phyloP scores from a whole-genome alignment of 2,329 filamentous ascomycete genomes.

The Fusarium sp. region DNA sequence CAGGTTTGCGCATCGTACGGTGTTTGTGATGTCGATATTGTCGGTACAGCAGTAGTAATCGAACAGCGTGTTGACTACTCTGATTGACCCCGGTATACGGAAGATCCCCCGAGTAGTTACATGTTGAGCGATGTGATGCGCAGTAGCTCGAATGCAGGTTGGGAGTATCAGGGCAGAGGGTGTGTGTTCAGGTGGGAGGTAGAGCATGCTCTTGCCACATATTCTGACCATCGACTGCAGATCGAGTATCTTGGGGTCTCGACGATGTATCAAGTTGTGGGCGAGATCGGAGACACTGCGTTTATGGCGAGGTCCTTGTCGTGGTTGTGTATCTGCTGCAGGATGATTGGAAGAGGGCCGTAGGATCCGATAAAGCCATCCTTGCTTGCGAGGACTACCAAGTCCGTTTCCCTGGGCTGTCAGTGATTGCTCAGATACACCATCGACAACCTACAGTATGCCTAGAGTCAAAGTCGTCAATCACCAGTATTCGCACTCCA shows the following conservation, averaged over 20 bases:
- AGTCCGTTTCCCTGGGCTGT: constrained; percentile 34
- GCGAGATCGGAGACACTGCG: constrained; percentile 68
- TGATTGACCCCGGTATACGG: constrained; percentile 68
- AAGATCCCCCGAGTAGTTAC: constrained; percentile 68
- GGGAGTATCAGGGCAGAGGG: constrained; percentile 68
- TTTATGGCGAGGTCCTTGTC: constrained; percentile 51
- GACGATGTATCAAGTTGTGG: constrained; percentile 56
- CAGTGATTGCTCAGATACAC: neutral
- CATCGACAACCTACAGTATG: constrained; percentile 47
- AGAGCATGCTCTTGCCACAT: constrained; percentile 70
- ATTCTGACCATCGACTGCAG: constrained; percentile 70
- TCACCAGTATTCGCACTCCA: constrained; percentile 58
- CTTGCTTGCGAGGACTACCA: constrained; percentile 45
- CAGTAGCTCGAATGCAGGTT: constrained; percentile 73
- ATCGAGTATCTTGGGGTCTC: constrained; percentile 61
- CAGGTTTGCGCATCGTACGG: constrained; percentile 67
- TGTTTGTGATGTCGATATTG: constrained; percentile 63
- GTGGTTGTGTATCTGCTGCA: constrained; percentile 4
- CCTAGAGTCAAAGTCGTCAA: constrained; percentile 49
- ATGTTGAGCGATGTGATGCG: constrained; percentile 71
- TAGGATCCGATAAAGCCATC: constrained; percentile 54
- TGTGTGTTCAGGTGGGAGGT: constrained; percentile 68
- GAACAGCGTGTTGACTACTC: constrained; percentile 67
- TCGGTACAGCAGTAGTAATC: constrained; percentile 69
- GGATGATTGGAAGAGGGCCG: constrained; percentile 39